phyloP scores from a whole-genome alignment of 2,329 filamentous ascomycete genomes.

The Ilyonectria destructans region DNA sequence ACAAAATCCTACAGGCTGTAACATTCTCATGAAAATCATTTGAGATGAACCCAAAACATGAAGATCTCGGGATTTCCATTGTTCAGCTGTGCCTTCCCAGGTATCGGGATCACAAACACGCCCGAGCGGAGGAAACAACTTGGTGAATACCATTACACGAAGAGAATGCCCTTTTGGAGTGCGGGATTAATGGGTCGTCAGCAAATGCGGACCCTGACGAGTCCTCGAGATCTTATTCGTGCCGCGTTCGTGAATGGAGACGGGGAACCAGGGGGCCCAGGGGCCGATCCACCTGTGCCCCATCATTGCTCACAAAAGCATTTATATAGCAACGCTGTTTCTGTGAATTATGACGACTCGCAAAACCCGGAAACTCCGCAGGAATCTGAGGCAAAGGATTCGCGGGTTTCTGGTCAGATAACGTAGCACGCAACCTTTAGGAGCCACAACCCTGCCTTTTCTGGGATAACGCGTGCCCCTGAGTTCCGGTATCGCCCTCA shows the following conservation, averaged over 20 bases:
- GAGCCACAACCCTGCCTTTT: neutral
- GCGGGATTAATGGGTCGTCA: constrained; percentile 1
- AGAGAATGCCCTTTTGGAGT: neutral
- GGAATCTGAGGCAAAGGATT: neutral
- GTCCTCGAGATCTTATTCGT: neutral
- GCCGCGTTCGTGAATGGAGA: neutral
- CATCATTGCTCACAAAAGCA: neutral
- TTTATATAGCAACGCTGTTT: neutral
- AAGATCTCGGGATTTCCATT: too few relatives aligned
- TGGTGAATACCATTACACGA: neutral
- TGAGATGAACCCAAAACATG: too few relatives aligned
- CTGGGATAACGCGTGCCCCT: neutral
- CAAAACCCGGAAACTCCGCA: neutral
- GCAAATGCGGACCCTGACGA: neutral
- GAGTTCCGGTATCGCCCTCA: neutral
- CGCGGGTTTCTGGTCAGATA: neutral
- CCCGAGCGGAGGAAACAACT: neutral
- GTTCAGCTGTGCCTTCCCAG: neutral
- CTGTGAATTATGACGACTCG: neutral
- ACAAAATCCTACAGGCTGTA: too few relatives aligned
- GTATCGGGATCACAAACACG: neutral
- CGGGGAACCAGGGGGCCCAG: neutral
- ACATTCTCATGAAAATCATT: too few relatives aligned
- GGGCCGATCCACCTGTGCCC: neutral
- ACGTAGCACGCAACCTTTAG: neutral